phyloP scores from a whole-genome alignment of 2,329 filamentous ascomycete genomes.

The Aureobasidium melanogenum region DNA sequence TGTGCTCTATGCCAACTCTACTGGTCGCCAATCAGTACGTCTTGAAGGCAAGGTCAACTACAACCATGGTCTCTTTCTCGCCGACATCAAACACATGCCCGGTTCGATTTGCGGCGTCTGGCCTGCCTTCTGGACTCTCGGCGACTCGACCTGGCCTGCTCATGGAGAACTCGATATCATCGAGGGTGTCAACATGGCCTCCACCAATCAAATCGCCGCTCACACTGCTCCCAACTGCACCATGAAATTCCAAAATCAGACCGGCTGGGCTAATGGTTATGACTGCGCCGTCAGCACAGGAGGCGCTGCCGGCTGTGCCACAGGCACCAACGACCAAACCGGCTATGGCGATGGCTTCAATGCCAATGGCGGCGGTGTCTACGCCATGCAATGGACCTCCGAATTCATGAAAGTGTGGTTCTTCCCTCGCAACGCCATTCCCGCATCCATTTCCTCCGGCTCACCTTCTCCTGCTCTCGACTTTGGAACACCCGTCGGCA shows the following conservation, averaged over 20 bases:
- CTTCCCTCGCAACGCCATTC: slow-evolving; percentile 60
- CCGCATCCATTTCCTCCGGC: slow-evolving; percentile 46
- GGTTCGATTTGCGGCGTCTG: slow-evolving; percentile 39
- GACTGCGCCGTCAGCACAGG: slow-evolving; percentile 42
- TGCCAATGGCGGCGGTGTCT: slow-evolving; percentile 32
- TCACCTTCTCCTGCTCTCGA: slow-evolving; percentile 47
- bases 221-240: slow-evolving; percentile 28
- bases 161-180: slow-evolving; percentile 41
- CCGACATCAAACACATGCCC: slow-evolving; percentile 44
- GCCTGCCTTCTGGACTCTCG: slow-evolving; percentile 34
- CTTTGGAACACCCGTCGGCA: slow-evolving; percentile 49
- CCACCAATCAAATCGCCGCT: slow-evolving; percentile 20
- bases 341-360: slow-evolving; percentile 43
- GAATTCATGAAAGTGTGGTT: slow-evolving; percentile 69
- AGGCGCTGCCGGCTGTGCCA: slow-evolving; percentile 31
- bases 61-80: slow-evolving; percentile 38
- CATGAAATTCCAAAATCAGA: slow-evolving; percentile 26
- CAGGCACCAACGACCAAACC: slow-evolving; percentile 14
- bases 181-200: slow-evolving; percentile 37
- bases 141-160: slow-evolving; percentile 27
- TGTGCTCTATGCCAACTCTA: slow-evolving; percentile 5
- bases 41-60: slow-evolving; percentile 37
- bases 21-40: slow-evolving; percentile 35
- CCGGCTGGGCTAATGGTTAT: slow-evolving; percentile 39
- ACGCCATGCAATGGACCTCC: slow-evolving; percentile 55